These are phyloP conservation scores for Ophiostoma ulmi DNA, from an alignment of 2,329 filamentous ascomycete species.

Conservation along the genomic window DNA sequence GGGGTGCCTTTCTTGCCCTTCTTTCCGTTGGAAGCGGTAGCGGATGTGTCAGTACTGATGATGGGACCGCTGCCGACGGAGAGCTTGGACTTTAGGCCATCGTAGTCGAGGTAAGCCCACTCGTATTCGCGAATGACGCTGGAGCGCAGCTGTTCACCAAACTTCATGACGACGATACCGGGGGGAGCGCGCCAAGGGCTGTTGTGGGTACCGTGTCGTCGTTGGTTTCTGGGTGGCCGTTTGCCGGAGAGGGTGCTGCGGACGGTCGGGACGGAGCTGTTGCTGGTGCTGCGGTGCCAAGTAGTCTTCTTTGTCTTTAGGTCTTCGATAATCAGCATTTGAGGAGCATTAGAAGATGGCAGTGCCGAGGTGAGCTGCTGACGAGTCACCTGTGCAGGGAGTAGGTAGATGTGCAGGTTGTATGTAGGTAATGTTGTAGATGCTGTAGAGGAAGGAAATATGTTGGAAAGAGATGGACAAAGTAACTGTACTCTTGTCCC, in stretches of 20 bases:
- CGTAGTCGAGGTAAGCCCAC: conserved; percentile 98
- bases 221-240: not conserved
- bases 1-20: conserved; percentile 35
- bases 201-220: not conserved
- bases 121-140: conserved; percentile 96
- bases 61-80: conserved; percentile 61
- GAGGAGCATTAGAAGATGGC: not conserved
- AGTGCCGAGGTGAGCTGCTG: conserved; percentile 3
- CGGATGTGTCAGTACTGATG: conserved; percentile 26
- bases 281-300: conserved; percentile 35
- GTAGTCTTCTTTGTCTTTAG: conserved; percentile 40
- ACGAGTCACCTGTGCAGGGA: not conserved
- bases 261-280: conserved; percentile 19
- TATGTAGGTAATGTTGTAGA: not conserved
- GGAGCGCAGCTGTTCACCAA: conserved; percentile 93
- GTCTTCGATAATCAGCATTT: conserved; percentile 53
- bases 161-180: conserved; percentile 64
- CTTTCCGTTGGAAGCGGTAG: conserved; percentile 24
- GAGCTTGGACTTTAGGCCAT: conserved; percentile 81
- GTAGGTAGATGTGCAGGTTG: not conserved
- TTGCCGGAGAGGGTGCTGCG: not conserved
- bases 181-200: conserved; percentile 40
- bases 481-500: not conserved
- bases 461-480: not conserved
- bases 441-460: not conserved